phyloP scores from a whole-genome alignment of 164 flowering plant species.

The Nymphaea thermarum region DNA sequence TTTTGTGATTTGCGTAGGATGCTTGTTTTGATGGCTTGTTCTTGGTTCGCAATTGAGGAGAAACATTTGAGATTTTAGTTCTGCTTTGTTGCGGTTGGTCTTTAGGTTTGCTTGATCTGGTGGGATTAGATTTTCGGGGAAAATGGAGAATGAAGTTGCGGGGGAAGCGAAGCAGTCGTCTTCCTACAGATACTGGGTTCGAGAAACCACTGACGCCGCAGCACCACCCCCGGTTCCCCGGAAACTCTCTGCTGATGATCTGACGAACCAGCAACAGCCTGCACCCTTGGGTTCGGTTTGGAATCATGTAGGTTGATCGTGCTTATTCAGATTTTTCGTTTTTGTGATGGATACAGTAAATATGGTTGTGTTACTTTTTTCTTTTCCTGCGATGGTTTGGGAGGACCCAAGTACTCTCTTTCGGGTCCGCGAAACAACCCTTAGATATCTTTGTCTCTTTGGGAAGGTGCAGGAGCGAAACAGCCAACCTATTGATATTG shows the following conservation, averaged over 20 bases:
- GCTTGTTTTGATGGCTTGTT: not conserved
- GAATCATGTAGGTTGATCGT: conserved; percentile 37
- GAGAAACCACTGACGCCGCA: conserved; percentile 48
- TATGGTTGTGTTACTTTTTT: no score
- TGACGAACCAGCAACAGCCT: conserved; percentile 10
- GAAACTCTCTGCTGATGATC: conserved; percentile 40
- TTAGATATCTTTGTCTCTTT: no score
- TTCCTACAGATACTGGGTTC: conserved; percentile 72
- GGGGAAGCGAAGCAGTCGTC: conserved; percentile 7
- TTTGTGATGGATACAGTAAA: no score
- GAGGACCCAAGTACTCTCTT: no score
- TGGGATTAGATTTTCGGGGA: not conserved
- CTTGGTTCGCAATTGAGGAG: not conserved
- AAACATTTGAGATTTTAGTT: not conserved
- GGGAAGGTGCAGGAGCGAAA: no score
- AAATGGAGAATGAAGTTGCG: conserved; percentile 11
- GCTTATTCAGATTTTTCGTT: no score
- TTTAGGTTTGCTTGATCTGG: not conserved
- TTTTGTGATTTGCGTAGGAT: not conserved
- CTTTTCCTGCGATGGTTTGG: no score
- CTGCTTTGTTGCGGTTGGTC: not conserved
- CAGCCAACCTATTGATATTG: no score
- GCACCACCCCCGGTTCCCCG: conserved; percentile 68
- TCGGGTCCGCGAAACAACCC: no score
- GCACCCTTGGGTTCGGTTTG: conserved; percentile 68